Conservation (phyloP, 2,329 filamentous ascomycete species). For the Plectosphaerella plurivora region DNA sequence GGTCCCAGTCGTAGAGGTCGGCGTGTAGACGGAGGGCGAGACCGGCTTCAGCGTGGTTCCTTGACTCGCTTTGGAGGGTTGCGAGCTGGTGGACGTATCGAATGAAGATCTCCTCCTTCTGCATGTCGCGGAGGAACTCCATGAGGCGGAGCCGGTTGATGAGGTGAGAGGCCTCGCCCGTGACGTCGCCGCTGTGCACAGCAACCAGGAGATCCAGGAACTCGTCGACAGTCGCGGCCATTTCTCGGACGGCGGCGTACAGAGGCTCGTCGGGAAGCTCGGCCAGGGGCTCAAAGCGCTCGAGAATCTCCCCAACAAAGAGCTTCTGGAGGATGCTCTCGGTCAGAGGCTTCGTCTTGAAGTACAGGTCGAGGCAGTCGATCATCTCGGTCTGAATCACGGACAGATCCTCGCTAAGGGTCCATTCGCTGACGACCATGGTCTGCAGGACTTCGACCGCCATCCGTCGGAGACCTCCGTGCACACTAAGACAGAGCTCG, state of each 20-base stretch:
- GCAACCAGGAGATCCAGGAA: conserved; percentile 87
- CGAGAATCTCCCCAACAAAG: conserved; percentile 81
- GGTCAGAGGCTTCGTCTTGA: conserved; percentile 82
- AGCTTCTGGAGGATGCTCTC: conserved; percentile 90
- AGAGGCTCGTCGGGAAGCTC: conserved; percentile 66
- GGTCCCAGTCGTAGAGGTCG: conserved; percentile 89
- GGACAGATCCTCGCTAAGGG: conserved; percentile 83
- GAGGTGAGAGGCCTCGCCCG: conserved; percentile 73
- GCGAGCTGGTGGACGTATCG: conserved; percentile 93
- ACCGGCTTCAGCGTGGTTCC: conserved; percentile 83
- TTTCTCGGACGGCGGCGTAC: conserved; percentile 68
- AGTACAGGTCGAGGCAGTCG: conserved; percentile 83
- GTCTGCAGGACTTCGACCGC: conserved; percentile 92
- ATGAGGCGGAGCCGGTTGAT: conserved; percentile 87
- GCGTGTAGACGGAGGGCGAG: conserved; percentile 86
- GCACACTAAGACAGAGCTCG: conserved; percentile 89
- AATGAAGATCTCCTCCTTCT: conserved; percentile 94
- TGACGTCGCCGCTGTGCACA: conserved; percentile 73
- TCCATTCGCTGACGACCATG: conserved; percentile 99
- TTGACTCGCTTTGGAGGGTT: conserved; percentile 66
- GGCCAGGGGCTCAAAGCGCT: conserved; percentile 70
- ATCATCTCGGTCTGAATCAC: conserved; percentile 96
- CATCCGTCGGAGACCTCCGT: conserved; percentile 83
- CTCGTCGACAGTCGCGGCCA: conserved; percentile 83
- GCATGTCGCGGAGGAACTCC: conserved; percentile 95